phyloP scores from a whole-genome alignment of 1,284 basidiomycete species.

The Austroboletus niveus region DNA sequence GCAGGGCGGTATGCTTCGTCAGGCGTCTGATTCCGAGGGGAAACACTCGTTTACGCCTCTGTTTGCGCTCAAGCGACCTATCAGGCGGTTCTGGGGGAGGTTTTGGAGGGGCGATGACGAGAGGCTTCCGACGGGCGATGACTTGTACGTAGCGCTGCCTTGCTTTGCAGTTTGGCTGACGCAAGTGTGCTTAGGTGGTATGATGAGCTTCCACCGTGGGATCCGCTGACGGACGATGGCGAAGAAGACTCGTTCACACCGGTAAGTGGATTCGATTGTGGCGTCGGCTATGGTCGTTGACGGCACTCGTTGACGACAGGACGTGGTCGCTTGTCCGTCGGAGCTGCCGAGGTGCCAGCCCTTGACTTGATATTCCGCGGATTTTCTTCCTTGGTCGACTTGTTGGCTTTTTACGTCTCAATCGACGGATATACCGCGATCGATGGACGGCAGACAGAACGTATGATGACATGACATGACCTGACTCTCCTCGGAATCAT shows the following conservation, averaged over 20 bases:
- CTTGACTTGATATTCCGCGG: no score
- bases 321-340: no score
- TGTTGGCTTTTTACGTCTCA: no score
- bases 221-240: slow-evolving; percentile 30
- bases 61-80: slow-evolving; percentile 19
- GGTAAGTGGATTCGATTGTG: background rate
- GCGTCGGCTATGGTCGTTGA: background rate
- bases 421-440: no score
- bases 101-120: slow-evolving; percentile 17
- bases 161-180: background rate
- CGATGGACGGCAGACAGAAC: no score
- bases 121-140: slow-evolving; percentile 16
- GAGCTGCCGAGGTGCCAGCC: no score
- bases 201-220: slow-evolving; percentile 21
- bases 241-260: slow-evolving; percentile 10
- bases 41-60: slow-evolving; percentile 21
- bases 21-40: slow-evolving; percentile 10
- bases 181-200: slow-evolving; percentile 18
- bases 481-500: no score
- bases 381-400: no score
- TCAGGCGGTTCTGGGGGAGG: slow-evolving; percentile 12
- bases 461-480: no score
- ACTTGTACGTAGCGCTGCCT: slow-evolving; percentile 17
- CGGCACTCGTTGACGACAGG: no score
- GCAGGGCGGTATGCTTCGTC: slow-evolving; percentile 17